phyloP scores from a whole-genome alignment of 257 asterid species.

The Fraxinus americana region DNA sequence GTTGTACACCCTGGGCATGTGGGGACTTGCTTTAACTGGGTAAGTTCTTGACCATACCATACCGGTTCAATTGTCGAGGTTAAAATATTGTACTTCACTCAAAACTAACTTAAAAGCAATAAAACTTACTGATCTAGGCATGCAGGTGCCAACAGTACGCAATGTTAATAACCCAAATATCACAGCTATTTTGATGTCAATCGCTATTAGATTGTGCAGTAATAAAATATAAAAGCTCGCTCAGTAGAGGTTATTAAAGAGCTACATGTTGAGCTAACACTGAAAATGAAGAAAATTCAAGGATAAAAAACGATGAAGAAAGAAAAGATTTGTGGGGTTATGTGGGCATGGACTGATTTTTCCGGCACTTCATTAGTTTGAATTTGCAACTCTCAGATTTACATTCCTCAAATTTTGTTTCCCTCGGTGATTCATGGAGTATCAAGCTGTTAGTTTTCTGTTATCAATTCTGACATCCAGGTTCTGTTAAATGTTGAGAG shows the following conservation, averaged over 20 bases:
- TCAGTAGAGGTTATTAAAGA: background rate
- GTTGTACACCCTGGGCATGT: conserved; percentile 74
- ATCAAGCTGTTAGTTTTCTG: background rate
- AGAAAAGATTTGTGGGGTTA: background rate
- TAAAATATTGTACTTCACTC: background rate
- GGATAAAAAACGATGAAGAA: background rate
- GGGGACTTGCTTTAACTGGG: conserved; percentile 95
- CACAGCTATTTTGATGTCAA: background rate
- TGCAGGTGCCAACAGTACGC: background rate
- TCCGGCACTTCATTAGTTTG: background rate
- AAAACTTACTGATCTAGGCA: background rate
- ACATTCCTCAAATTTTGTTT: background rate
- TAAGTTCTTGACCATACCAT: conserved; percentile 27
- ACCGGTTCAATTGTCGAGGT: background rate
- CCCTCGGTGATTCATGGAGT: background rate
- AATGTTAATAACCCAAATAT: background rate
- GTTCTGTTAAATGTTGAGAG: background rate
- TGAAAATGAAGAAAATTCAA: background rate
- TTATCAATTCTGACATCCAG: background rate
- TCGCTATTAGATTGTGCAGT: background rate
- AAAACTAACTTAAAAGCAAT: background rate
- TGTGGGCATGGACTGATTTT: background rate
- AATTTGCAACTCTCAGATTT: background rate
- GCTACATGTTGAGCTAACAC: background rate
- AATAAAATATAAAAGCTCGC: background rate